Conservation (phyloP, 1,284 basidiomycete genomes). For the Spongispora temasekensis region DNA sequence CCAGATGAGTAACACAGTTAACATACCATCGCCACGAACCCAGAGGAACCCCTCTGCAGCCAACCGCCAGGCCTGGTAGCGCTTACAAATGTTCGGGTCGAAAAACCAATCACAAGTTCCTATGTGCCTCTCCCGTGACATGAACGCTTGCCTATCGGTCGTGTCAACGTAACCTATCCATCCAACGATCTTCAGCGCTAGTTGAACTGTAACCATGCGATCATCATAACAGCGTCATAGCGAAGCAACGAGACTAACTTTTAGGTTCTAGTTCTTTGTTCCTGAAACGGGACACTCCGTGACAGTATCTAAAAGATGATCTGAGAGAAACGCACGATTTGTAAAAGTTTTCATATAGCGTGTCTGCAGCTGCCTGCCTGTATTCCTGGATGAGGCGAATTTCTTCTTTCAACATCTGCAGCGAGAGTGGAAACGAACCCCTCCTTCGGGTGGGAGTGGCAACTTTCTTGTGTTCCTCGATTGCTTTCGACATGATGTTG, state of each 20-base stretch:
- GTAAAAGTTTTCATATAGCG: slow-evolving; percentile 26
- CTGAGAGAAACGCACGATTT: slow-evolving; percentile 14
- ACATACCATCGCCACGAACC: slow-evolving; percentile 26
- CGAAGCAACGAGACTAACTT: slow-evolving; percentile 13
- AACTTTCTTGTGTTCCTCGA: slow-evolving; percentile 22
- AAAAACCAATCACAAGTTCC: slow-evolving; percentile 31
- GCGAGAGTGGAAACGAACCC: slow-evolving; percentile 21
- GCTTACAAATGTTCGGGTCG: slow-evolving; percentile 19
- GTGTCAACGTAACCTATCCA: slow-evolving; percentile 30
- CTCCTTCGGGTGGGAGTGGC: slow-evolving; percentile 15
- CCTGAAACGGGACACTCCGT: slow-evolving; percentile 12
- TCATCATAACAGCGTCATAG: slow-evolving; percentile 4
- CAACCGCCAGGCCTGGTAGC: slow-evolving; percentile 27
- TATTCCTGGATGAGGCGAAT: slow-evolving; percentile 24
- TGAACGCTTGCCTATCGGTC: slow-evolving; percentile 26
- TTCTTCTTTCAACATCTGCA: slow-evolving; percentile 27
- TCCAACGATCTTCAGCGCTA: slow-evolving; percentile 19
- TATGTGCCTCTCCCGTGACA: slow-evolving; percentile 27
- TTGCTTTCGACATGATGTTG: slow-evolving; percentile 23
- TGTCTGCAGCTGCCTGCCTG: slow-evolving; percentile 16
- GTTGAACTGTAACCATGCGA: slow-evolving; percentile 20
- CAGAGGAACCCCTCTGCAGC: slow-evolving; percentile 27
- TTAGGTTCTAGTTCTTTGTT: slow-evolving; percentile 25
- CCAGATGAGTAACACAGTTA: neutral
- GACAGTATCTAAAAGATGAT: neutral